Base-by-base conservation (phyloP, 805 yeast genomes). In the Zygosaccharomyces bailii region DNA sequence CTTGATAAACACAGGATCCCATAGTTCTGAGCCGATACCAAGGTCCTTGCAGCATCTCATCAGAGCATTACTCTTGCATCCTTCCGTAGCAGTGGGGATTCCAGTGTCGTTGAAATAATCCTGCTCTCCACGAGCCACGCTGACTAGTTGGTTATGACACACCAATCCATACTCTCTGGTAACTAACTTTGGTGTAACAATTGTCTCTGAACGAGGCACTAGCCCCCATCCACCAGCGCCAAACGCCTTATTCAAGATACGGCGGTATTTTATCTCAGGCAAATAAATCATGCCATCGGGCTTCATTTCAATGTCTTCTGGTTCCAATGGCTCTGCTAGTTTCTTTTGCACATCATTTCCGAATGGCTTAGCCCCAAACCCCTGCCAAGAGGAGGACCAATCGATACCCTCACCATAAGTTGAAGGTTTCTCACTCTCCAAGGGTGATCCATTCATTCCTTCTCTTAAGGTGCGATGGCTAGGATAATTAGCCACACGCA, bases 141-240 rank as follows among this genome's bases (percentile, higher is more conserved):
- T 80, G 2, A 93, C 96, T 40, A 93, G 70, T 52, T 95, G 76
- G 1, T 98, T 98, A 46, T 84, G 80, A 54, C 96, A 84, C 3
- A 93, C 74, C 41, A 93, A 70, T 0, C 87, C 97, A 60, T 88
- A 93, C 61, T 93, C 99, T 52, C 98, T 75, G 8, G 96, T 87
- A 24, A 93, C 81, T 39, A 80, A 74, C 50, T 76, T 80, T 23
- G 80, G 75, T 1, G 95, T 84, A 24, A 93, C 79, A 42, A 79
- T 70, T 0, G 96, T 84, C 52, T 86, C 91, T 0, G 95, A 81
- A 44, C 99, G 72, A 8, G 99, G 98, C 0, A 95, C 96, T 44
- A 93, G 71, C 0, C 98, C 98, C 99, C 99, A 93, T 1, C 95
- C 97, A 20, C 99, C 99, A 5, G 99, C 96, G 3, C 99, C 99